Conservation (phyloP, 1,139 yeast genomes). For the Geotrichum macrosporum region DNA sequence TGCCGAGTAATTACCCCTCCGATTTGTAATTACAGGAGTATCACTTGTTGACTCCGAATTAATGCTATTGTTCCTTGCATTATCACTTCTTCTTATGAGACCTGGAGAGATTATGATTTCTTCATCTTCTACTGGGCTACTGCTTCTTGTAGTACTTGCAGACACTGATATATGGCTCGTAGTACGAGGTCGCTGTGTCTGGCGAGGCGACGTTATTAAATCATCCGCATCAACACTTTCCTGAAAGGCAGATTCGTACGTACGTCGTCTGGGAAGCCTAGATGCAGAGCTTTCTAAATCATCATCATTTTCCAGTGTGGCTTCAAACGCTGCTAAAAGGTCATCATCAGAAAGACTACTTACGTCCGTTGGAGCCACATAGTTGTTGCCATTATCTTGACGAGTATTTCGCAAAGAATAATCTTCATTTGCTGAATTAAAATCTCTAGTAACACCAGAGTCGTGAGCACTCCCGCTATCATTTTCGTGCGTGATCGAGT, state of each 20-base stretch:
- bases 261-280: constrained; percentile 1
- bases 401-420: no score
- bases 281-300: not conserved
- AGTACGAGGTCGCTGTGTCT: not conserved
- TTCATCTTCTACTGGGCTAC: no score
- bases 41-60: no score
- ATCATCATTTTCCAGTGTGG: not conserved
- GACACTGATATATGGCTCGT: not conserved
- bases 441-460: no score
- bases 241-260: constrained; percentile 4
- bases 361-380: no score
- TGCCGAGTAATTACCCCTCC: not conserved
- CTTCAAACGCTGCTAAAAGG: not conserved
- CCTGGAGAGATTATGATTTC: no score
- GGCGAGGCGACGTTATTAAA: not conserved
- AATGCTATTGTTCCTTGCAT: no score
- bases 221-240: not conserved
- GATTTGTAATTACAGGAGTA: not conserved
- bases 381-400: no score
- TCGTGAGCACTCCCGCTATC: no score
- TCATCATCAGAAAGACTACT: constrained; percentile 10
- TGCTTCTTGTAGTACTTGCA: not conserved
- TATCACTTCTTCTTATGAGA: no score
- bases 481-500: no score
- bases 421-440: no score